These are phyloP conservation scores for Byssoonygena ceratinophila DNA, from an alignment of 2,329 filamentous ascomycete species.

Conservation along the genomic window DNA sequence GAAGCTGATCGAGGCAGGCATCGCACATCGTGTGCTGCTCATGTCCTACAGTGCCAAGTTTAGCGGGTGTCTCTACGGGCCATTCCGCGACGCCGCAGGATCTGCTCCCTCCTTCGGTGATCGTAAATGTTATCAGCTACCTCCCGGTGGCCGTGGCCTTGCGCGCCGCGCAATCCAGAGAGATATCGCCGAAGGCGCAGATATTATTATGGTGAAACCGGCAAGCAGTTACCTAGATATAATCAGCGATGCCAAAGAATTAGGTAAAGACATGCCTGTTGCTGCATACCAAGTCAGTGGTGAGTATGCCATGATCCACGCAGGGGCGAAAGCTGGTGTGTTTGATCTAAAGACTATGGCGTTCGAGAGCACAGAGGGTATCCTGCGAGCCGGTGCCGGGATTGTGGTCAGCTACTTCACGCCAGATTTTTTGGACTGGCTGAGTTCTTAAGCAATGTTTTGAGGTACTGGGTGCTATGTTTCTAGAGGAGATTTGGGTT, in stretches of 20 bases:
- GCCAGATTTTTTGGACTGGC: conserved; percentile 61
- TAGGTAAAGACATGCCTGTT: conserved; percentile 81
- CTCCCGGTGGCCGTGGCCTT: conserved; percentile 80
- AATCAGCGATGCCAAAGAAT: conserved; percentile 91
- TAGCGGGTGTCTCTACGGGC: conserved; percentile 88
- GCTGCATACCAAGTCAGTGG: conserved; percentile 96
- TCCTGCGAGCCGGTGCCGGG: conserved; percentile 80
- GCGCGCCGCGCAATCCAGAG: conserved; percentile 80
- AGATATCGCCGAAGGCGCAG: conserved; percentile 86
- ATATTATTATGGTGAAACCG: conserved; percentile 99
- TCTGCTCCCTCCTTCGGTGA: conserved; percentile 88
- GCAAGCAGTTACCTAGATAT: conserved; percentile 94
- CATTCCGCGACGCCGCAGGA: conserved; percentile 91
- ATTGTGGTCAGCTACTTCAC: conserved; percentile 94
- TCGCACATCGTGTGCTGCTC: conserved; percentile 79
- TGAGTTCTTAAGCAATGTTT: conserved; percentile 23
- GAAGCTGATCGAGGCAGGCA: conserved; percentile 88
- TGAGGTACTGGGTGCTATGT: background rate
- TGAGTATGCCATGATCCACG: conserved; percentile 97
- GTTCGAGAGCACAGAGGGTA: conserved; percentile 87
- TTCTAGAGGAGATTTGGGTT: background rate
- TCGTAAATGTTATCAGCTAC: conserved; percentile 91
- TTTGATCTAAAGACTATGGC: conserved; percentile 93
- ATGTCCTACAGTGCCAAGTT: conserved; percentile 99
- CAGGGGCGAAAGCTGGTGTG: conserved; percentile 86